These are phyloP conservation scores for Podaxis pistillaris DNA, from an alignment of 768 basidiomycete genomes.

Conservation along the genomic window DNA sequence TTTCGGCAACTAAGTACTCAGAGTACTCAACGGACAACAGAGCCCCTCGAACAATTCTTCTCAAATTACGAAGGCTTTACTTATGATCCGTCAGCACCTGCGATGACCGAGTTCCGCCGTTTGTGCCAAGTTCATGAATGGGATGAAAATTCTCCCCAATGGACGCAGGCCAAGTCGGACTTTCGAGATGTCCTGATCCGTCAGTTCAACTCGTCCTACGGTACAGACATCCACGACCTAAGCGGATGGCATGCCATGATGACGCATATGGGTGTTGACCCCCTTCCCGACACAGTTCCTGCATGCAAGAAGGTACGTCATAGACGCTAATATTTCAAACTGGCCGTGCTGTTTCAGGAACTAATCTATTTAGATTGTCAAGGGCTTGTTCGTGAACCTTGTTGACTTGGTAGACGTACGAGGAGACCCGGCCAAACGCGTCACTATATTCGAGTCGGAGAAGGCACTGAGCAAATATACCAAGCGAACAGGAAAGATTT, in stretches of 20 bases:
- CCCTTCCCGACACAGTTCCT: neutral
- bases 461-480: slow-evolving; percentile 14
- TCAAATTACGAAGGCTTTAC: slow-evolving; percentile 1
- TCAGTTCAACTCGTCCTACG: slow-evolving; percentile 16
- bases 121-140: neutral
- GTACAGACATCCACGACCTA: slow-evolving; percentile 14
- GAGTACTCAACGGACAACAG: neutral
- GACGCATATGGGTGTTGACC: slow-evolving; percentile 5
- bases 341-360: neutral
- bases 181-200: slow-evolving; percentile 11
- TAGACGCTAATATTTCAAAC: neutral
- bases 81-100: slow-evolving; percentile 4
- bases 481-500: neutral
- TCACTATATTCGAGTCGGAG: slow-evolving; percentile 5
- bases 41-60: slow-evolving; percentile 9
- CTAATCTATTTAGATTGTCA: neutral
- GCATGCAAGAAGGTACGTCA: slow-evolving; percentile 3
- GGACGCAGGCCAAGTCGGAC: neutral
- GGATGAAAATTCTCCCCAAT: neutral
- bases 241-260: slow-evolving; percentile 15
- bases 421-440: neutral
- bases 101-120: slow-evolving; percentile 9
- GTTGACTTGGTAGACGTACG: slow-evolving; percentile 14
- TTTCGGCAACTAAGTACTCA: neutral
- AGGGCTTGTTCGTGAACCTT: slow-evolving; percentile 10